Evolutionary conservation across 1,139 yeast species (phyloP), one percentile per base, ranked within the genome.

Genomic region (Citeromyces hawaiiensis): DNA sequence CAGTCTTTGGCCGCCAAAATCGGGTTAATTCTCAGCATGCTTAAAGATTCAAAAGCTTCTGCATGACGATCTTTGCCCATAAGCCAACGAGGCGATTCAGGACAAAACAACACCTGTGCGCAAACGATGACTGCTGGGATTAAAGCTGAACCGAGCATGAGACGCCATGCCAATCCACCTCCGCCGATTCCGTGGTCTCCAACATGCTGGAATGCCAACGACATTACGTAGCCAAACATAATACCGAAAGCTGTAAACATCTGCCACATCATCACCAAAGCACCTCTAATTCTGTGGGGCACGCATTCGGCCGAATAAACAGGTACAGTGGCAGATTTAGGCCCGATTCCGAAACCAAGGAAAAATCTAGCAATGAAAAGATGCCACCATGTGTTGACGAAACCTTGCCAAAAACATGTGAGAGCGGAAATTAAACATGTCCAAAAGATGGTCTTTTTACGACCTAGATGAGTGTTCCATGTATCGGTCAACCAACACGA

Each of bases 181-280:
- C 65, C 60, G 39, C 63, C 61, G 52, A 76, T 59, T 35, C 68
- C 66, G 39, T 59, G 56, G 38, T 59, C 53, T 41, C 66, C 59
- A 53, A 74, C 68, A 46, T 60, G 53, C 52, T 63, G 64, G 48
- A 75, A 81, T 0, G 85, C 85, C 42, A 83, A 63, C 18, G 77
- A 70, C 38, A 83, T 68, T 40, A 79, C 78, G 54, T 81, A 81
- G 39, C 94, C 94, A 50, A 83, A 64, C 76, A 81, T 80, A 51
- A 83, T 82, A 52, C 94, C 94, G 45, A 80, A 77, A 4, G 94
- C 94, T 8, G 94, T 83, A 71, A 83, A 83, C 56, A 81, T 72
- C 61, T 83, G 94, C 94, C 94, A 83, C 65, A 79, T 70, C 91
- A 83, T 82, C 39, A 83, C 87, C 45, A 83, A 61, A 2, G 87